Evolutionary conservation across 2,329 filamentous ascomycete genomes (phyloP), one percentile per base, ranked within the genome.

Genomic region (Colletotrichum sublineola): DNA sequence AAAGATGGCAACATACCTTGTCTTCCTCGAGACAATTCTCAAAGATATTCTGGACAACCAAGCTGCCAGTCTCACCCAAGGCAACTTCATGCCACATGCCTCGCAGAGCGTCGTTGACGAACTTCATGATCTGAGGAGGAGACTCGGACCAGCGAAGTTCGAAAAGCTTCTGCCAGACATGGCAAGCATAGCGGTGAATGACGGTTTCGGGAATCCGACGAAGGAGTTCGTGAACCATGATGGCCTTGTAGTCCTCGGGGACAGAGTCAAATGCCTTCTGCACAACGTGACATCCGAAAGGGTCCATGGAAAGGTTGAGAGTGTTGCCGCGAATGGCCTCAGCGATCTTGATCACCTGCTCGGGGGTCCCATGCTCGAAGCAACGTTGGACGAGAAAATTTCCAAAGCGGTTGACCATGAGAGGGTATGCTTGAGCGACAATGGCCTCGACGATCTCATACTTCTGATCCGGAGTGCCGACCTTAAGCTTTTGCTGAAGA

Each of bases 71-170:
- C 86, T 99, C 96, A 46, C 96, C 96, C 64, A 98, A 86, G 31
- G 97, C 97, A 75, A 99, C 96, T 79, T 99, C 96, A 79, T 98
- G 95, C 96, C 96, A 99, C 95, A 98, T 98, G 72, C 96, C 96
- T 71, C 91, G 90, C 67, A 99, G 89, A 73, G 96, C 93, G 77
- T 98, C 95, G 79, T 99, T 99, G 83, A 99, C 97, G 78, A 94
- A 97, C 78, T 93, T 94, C 96, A 99, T 99, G 83, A 99, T 97
- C 82, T 98, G 95, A 33, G 96, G 96, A 53, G 96, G 96, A 50
- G 95, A 94, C 78, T 95, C 93, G 75, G 92, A 94, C 96, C 96
- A 99, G 79, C 96, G 93, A 77, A 99, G 90, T 82, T 99, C 96
- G 81, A 99, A 99, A 38, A 99, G 90, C 86, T 99, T 99, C 86